These are phyloP conservation scores for Melanogaster broomeanus DNA, from an alignment of 768 basidiomycete genomes.

Conservation along the genomic window DNA sequence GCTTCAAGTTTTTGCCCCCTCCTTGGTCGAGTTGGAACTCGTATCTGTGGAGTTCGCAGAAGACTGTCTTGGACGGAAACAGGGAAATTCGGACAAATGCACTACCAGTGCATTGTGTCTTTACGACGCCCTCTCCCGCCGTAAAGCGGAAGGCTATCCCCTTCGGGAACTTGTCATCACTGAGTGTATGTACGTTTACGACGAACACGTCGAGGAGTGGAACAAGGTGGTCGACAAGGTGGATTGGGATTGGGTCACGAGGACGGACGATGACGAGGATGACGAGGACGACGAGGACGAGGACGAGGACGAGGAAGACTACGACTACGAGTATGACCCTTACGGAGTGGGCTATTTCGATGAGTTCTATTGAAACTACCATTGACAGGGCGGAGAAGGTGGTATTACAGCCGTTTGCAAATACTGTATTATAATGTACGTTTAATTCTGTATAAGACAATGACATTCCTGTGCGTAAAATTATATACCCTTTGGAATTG, in stretches of 20 bases:
- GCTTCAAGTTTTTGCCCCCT: slow-evolving; percentile 13
- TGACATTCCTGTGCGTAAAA: too few species aligned
- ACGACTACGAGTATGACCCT: background rate
- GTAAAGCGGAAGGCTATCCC: slow-evolving; percentile 8
- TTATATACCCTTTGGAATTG: too few species aligned
- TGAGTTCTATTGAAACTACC: background rate
- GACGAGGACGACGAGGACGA: background rate
- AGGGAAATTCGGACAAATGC: background rate
- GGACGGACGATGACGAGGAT: background rate
- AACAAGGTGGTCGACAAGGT: slow-evolving; percentile 9
- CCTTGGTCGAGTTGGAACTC: slow-evolving; percentile 16
- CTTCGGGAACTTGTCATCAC: slow-evolving; percentile 11
- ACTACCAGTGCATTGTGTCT: slow-evolving; percentile 12
- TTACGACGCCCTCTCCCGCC: slow-evolving; percentile 14
- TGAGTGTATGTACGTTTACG: slow-evolving; percentile 11
- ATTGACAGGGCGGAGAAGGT: too few species aligned
- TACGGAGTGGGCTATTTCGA: background rate
- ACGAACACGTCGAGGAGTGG: slow-evolving; percentile 1
- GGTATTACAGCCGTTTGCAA: too few species aligned
- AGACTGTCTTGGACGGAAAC: background rate
- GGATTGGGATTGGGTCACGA: slow-evolving; percentile 18
- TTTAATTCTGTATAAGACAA: too few species aligned
- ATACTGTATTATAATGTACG: too few species aligned
- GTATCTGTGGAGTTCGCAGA: slow-evolving; percentile 6
- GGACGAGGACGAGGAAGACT: background rate